Evolutionary conservation across 805 yeast species (phyloP), one percentile per base, ranked within the genome.

Genomic region (Wickerhamia fluorescens): DNA sequence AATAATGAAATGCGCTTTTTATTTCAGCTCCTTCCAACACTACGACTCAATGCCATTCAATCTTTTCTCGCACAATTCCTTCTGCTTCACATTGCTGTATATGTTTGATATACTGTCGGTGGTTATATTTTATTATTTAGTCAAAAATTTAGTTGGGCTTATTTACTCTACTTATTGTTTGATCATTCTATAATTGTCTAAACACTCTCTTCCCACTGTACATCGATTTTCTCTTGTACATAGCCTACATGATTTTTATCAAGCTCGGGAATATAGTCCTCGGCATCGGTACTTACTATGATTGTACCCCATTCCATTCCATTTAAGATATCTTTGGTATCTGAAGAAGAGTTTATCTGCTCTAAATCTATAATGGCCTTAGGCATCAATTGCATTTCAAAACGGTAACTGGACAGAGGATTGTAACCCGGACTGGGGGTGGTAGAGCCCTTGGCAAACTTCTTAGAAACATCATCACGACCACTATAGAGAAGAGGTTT

Each of bases 281-380:
- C 78, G 6, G 57, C 54, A 41, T 84, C 87, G 0, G 96, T 84
- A 23, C 78, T 83, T 2, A 89, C 82, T 15, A 85, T 59, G 17
- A 92, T 82, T 0, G 97, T 83, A 2, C 96, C 97, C 98, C 98
- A 92, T 38, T 89, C 94, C 94, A 89, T 89, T 8, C 97, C 96
- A 20, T 74, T 74, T 24, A 69, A 44, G 2, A 82, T 59, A 33
- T 52, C 47, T 5, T 38, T 40, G 17, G 39, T 35, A 13, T 29
- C 31, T 3, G 38, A 34, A 20, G 19, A 16, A 8, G 37, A 38
- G 42, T 58, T 45, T 16, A 58, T 54, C 24, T 63, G 65, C 49
- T 89, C 96, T 25, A 92, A 64, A 45, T 85, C 89, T 28, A 84
- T 64, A 30, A 92, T 89, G 30, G 87, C 74, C 50, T 85, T 85